Evolutionary conservation across 1,284 basidiomycete genomes (phyloP), one percentile per base, ranked within the genome.

Genomic region (Flammula alnicola): DNA sequence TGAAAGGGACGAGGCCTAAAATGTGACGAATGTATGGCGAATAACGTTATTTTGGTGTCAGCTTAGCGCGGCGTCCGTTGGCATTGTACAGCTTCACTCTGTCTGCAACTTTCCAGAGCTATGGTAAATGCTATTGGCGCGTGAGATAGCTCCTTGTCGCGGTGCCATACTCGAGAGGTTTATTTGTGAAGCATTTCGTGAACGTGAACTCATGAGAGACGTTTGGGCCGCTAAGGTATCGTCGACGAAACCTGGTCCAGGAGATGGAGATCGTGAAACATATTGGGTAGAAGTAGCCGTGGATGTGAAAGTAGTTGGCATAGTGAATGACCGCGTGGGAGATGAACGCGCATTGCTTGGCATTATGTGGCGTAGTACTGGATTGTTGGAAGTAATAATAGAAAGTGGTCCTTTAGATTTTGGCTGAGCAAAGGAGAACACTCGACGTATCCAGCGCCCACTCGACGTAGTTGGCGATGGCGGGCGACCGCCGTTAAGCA

Each of bases 171-270:
- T 74, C 37, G 79, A 73, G 23, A 88, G 62, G 60, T 78, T 88
- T 64, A 83, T 75, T 62, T 84, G 78, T 1, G 85, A 88, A 5
- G 75, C 75, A 54, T 86, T 88, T 55, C 82, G 72, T 54, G 86
- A 87, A 20, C 85, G 78, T 44, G 80, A 68, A 4, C 66, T 66
- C 47, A 73, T 59, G 32, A 67, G 56, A 14, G 56, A 72, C 54
- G 47, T 63, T 55, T 31, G 59, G 50, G 52, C 59, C 39, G 36
- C 44, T 48, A 61, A 50, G 47, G 41, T 60, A 30, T 69, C 70
- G 40, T 71, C 68, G 5, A 63, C 52, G 38, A 70, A 60, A 10
- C 60, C 57, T 3, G 69, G 65, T 3, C 68, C 69, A 17, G 79
- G 78, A 5, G 79, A 81, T 19, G 73, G 67, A 1, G 69, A 70